A percentile compares a stretch with the other conserved stretches of the same genome.
phyloP scores from a whole-genome alignment of 2,329 filamentous ascomycete genomes.

The Ophiostoma quercus region DNA sequence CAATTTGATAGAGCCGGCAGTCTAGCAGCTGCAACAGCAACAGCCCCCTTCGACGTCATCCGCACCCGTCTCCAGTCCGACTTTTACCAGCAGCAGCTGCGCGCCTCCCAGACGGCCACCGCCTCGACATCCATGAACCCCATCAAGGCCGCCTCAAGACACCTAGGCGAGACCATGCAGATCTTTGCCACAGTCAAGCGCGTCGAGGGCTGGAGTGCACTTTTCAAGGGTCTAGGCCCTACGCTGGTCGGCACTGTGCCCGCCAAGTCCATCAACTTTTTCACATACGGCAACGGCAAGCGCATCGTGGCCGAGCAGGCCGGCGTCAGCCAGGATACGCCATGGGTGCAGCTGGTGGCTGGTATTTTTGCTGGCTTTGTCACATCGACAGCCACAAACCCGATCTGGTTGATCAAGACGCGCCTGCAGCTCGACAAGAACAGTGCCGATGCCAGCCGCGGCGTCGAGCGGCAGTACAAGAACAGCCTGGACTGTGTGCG shows the following conservation, averaged over 20 bases:
- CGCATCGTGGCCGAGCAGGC: constrained; percentile 69
- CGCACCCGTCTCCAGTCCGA: constrained; percentile 92
- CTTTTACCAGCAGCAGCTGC: constrained; percentile 83
- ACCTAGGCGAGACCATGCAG: constrained; percentile 79
- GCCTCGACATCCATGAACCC: constrained; percentile 45
- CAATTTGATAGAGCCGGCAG: constrained; percentile 62
- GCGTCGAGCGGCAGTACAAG: constrained; percentile 63
- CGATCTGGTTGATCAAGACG: constrained; percentile 96
- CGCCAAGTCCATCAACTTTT: constrained; percentile 88
- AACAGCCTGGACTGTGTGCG: constrained; percentile 84
- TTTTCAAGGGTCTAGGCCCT: constrained; percentile 90
- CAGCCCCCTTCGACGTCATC: constrained; percentile 86
- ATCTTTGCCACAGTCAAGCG: constrained; percentile 77
- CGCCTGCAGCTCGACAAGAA: constrained; percentile 87
- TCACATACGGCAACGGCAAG: constrained; percentile 88
- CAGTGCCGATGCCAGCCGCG: constrained; percentile 56
- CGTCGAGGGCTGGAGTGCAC: constrained; percentile 74
- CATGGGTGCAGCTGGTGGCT: constrained; percentile 72
- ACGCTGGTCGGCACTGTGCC: constrained; percentile 87
- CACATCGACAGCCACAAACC: constrained; percentile 88
- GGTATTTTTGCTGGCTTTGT: constrained; percentile 74
- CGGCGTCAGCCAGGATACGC: constrained; percentile 60
- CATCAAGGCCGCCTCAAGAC: constrained; percentile 60
- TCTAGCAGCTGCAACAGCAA: constrained; percentile 89
- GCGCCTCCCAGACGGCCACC: constrained; percentile 55